phyloP scores from a whole-genome alignment of 805 yeast genomes.

The Candida vaughaniae region DNA sequence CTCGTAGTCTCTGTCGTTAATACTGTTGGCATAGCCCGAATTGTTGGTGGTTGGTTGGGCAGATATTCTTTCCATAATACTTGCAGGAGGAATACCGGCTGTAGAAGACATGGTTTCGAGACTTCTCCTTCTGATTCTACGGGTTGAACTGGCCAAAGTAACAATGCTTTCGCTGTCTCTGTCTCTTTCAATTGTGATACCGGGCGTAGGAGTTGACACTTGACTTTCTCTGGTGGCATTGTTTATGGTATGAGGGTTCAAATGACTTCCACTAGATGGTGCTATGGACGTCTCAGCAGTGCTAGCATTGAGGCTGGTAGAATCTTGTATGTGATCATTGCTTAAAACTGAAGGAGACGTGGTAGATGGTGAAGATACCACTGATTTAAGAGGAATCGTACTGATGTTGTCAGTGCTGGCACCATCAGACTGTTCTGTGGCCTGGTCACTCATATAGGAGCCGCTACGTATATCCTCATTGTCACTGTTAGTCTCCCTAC shows the following conservation, averaged over 20 bases:
- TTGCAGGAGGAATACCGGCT: slow-evolving; percentile 72
- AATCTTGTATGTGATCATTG: slow-evolving; percentile 26
- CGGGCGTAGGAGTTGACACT: slow-evolving; percentile 35
- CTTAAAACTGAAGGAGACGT: slow-evolving; percentile 41
- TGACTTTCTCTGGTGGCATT: slow-evolving; percentile 48
- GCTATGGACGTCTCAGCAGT: slow-evolving; percentile 53
- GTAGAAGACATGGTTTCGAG: slow-evolving; percentile 61
- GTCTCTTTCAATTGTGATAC: slow-evolving; percentile 17
- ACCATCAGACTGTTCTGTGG: slow-evolving; percentile 24
- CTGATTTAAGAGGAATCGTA: slow-evolving; percentile 49
- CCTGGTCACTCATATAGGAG: slow-evolving; percentile 16
- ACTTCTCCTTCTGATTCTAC: slow-evolving; percentile 40
- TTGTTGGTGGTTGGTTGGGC: slow-evolving; percentile 27
- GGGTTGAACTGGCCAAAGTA: slow-evolving; percentile 41
- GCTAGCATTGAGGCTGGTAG: slow-evolving; percentile 36
- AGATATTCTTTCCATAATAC: slow-evolving; percentile 56
- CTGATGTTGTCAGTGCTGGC: slow-evolving; percentile 34
- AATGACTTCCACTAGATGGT: slow-evolving; percentile 28
- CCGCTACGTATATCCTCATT: slow-evolving; percentile 1
- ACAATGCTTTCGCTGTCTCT: slow-evolving; percentile 44
- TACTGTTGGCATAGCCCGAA: slow-evolving; percentile 22
- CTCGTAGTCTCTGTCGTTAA: slow-evolving; percentile 7
- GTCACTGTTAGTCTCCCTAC: no score
- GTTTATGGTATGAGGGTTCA: slow-evolving; percentile 8
- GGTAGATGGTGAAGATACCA: slow-evolving; percentile 40